Percentiles rank a stretch among this genome's conserved stretches.
Evolutionary conservation across 2,329 filamentous ascomycete genomes (phyloP).

Genomic region (Amauroascus verrucosus): DNA sequence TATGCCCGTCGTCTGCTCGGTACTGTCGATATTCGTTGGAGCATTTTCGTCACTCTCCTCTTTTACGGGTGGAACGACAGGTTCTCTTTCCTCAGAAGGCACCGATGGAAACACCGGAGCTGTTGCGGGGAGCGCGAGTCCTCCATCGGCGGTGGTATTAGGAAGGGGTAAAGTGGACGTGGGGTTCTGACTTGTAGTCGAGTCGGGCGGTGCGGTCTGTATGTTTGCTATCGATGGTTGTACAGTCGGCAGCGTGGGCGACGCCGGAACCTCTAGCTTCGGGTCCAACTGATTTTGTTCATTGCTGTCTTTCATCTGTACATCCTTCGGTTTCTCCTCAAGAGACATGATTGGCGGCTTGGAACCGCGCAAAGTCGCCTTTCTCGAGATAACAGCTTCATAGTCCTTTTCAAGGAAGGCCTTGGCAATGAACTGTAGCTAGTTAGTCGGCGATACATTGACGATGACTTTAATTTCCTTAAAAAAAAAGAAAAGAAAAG

Average conservation of each 20-base stretch:
- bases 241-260: background rate
- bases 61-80: background rate
- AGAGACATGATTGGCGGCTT: background rate
- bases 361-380: constrained; percentile 14
- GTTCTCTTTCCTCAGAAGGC: background rate
- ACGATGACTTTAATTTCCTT: too few relatives aligned
- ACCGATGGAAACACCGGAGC: background rate
- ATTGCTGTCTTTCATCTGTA: background rate
- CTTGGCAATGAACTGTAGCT: constrained; percentile 33
- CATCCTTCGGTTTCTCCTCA: background rate
- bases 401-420: constrained; percentile 36
- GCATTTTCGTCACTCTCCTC: background rate
- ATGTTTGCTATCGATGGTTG: background rate
- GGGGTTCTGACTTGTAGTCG: background rate
- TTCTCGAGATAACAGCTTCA: constrained; percentile 28
- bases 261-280: background rate
- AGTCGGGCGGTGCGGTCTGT: background rate
- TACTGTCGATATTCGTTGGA: background rate
- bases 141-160: background rate
- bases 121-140: background rate
- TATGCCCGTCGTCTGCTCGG: constrained; percentile 8
- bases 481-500: too few relatives aligned
- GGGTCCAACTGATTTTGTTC: background rate
- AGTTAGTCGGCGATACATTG: too few relatives aligned
- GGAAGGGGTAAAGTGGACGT: background rate